These are phyloP conservation scores for Cudoniella acicularis DNA, from an alignment of 495 filamentous ascomycete species.

Conservation along the genomic window DNA sequence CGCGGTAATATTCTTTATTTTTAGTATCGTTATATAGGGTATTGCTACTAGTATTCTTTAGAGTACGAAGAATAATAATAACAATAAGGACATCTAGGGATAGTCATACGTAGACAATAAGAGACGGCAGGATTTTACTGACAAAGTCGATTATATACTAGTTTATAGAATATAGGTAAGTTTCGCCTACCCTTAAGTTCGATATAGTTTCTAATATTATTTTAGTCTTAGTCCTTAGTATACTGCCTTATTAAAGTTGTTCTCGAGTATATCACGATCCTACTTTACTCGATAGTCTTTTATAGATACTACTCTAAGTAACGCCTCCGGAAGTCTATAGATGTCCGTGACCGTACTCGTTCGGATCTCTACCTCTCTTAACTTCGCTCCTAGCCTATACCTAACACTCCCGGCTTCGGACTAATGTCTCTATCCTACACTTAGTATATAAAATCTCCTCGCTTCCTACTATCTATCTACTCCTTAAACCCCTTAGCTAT, in stretches of 20 bases:
- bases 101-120: slow-evolving; percentile 92
- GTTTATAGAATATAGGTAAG: no score
- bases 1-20: slow-evolving; percentile 87
- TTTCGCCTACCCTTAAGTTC: no score
- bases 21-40: slow-evolving; percentile 91
- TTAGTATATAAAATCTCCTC: slow-evolving; percentile 50
- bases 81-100: slow-evolving; percentile 88
- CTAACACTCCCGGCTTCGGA: slow-evolving; percentile 87
- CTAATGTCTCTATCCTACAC: slow-evolving; percentile 56
- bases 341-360: slow-evolving; percentile 87
- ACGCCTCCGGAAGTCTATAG: no score
- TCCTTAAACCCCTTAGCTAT: slow-evolving; percentile 26
- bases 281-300: slow-evolving; percentile 89
- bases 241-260: slow-evolving; percentile 97
- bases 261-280: slow-evolving; percentile 84
- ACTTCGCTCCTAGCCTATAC: slow-evolving; percentile 84
- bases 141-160: slow-evolving; percentile 83
- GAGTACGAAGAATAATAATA: slow-evolving; percentile 63
- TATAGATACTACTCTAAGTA: slow-evolving; percentile 96
- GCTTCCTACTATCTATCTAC: slow-evolving; percentile 49
- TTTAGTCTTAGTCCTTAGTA: slow-evolving; percentile 94
- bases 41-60: slow-evolving; percentile 82
- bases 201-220: no score
- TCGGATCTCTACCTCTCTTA: slow-evolving; percentile 95
- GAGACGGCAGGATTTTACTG: slow-evolving; percentile 65